Percentiles rank a stretch among this genome's conserved stretches.
Evolutionary conservation across 495 filamentous ascomycete species (phyloP).

Genomic region (Apiosordaria backusii): DNA sequence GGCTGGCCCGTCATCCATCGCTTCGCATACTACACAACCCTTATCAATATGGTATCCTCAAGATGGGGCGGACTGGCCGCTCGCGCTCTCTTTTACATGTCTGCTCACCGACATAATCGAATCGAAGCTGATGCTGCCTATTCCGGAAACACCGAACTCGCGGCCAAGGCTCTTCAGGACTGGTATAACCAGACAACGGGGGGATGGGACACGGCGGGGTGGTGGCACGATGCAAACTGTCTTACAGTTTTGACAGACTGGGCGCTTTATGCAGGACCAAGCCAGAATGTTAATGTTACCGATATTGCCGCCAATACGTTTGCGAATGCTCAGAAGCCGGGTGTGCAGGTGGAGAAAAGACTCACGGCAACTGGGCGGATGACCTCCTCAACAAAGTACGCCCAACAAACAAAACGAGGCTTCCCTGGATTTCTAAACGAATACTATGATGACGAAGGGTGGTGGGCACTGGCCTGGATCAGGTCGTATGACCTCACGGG

Average conservation of each 20-base stretch:
- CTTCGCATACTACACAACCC: not conserved
- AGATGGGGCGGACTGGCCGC: conserved; percentile 37
- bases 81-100: conserved; percentile 38
- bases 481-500: conserved; percentile 60
- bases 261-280: conserved; percentile 38
- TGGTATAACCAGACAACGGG: conserved; percentile 63
- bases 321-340: conserved; percentile 37
- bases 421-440: conserved; percentile 56
- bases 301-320: conserved; percentile 44
- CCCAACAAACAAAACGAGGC: conserved; percentile 25
- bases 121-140: conserved; percentile 24
- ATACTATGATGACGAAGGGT: conserved; percentile 69
- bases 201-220: conserved; percentile 62
- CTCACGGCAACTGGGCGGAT: conserved; percentile 29
- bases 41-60: conserved; percentile 29
- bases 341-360: conserved; percentile 31
- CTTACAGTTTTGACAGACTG: conserved; percentile 63
- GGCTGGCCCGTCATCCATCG: not conserved
- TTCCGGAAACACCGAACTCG: conserved; percentile 42
- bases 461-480: conserved; percentile 70
- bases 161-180: conserved; percentile 50
- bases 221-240: conserved; percentile 76
- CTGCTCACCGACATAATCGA: conserved; percentile 23
- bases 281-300: conserved; percentile 33
- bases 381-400: conserved; percentile 31